Evolutionary conservation across 768 basidiomycete genomes (phyloP).

Genomic region (Gymnopilus junonius): DNA sequence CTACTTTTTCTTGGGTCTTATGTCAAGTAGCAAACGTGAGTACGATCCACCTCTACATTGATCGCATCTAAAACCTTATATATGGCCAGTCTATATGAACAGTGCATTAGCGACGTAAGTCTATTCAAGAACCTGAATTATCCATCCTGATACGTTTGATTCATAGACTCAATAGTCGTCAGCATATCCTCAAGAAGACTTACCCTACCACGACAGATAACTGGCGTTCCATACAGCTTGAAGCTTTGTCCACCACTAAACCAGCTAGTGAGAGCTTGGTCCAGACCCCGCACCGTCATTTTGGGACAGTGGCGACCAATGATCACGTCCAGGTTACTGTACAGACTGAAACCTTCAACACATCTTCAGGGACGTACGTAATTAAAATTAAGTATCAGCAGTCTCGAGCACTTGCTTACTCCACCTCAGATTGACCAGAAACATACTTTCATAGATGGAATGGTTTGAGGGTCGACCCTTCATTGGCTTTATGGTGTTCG

Average conservation of each 20-base stretch:
- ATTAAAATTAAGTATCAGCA: too few species aligned
- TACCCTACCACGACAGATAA: not conserved
- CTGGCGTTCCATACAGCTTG: not conserved
- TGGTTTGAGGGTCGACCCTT: too few species aligned
- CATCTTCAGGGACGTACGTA: too few species aligned
- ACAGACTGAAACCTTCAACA: too few species aligned
- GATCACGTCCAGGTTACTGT: too few species aligned
- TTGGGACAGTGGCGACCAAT: too few species aligned
- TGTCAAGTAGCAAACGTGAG: not conserved
- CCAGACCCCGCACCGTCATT: too few species aligned
- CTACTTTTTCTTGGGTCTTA: not conserved
- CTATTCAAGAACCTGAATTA: not conserved
- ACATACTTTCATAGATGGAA: too few species aligned
- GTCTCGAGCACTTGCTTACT: too few species aligned
- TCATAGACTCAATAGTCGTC: not conserved
- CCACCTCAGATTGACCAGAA: too few species aligned
- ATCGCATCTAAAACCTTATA: not conserved
- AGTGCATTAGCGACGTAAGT: not conserved
- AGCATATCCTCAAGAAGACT: not conserved
- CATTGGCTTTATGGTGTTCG: too few species aligned
- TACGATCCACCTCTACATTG: not conserved
- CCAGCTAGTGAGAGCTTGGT: too few species aligned
- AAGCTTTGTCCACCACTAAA: not conserved
- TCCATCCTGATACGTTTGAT: not conserved
- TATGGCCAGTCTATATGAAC: not conserved